phyloP scores from a whole-genome alignment of 176 grass and related monocot genomes.

The Hyparrhenia diplandra region DNA sequence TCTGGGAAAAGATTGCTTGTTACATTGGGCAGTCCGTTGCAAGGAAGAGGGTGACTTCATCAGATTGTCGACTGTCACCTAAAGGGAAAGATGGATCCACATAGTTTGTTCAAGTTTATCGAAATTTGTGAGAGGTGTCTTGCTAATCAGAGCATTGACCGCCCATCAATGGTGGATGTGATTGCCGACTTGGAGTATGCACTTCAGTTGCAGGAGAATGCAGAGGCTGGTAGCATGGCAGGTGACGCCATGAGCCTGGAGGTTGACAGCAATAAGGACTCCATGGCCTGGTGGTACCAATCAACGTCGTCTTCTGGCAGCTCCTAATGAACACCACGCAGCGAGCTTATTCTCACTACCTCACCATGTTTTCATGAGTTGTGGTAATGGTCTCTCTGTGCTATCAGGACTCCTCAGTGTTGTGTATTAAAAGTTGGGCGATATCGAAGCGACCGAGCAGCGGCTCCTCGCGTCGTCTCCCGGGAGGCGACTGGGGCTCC shows the following conservation, averaged over 20 bases:
- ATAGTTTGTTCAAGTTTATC: background rate
- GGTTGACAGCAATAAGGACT: background rate
- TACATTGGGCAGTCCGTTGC: background rate
- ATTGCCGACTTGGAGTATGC: background rate
- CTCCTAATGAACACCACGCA: background rate
- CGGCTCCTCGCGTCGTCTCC: too few relatives aligned
- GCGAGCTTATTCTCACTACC: background rate
- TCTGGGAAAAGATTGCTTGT: background rate
- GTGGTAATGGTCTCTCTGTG: background rate
- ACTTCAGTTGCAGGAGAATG: background rate
- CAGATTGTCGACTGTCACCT: background rate
- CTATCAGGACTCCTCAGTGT: background rate
- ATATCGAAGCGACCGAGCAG: too few relatives aligned
- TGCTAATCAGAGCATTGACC: background rate
- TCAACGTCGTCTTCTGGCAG: background rate
- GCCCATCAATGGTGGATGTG: background rate
- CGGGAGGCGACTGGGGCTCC: too few relatives aligned
- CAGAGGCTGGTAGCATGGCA: background rate
- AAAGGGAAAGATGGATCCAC: background rate
- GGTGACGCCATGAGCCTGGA: background rate
- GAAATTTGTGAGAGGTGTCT: background rate
- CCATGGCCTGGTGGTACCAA: background rate
- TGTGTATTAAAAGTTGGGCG: too few relatives aligned
- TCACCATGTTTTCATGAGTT: background rate
- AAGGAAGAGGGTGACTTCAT: background rate